phyloP scores from a whole-genome alignment of 768 basidiomycete genomes.

The Suillus americanus region DNA sequence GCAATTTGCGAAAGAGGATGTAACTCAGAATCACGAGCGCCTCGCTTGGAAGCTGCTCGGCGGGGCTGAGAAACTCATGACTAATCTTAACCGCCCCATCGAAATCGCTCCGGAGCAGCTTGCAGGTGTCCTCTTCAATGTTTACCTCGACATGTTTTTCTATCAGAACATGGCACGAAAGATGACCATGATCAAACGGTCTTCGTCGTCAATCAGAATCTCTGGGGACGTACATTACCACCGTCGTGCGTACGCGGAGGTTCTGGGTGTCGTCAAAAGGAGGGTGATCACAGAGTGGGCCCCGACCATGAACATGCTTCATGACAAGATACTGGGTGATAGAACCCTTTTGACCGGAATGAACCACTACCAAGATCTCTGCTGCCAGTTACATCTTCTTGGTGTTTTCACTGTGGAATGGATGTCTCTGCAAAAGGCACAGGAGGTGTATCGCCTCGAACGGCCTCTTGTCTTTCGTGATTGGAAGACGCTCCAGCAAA shows the following conservation, averaged over 20 bases:
- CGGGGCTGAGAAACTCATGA: not conserved
- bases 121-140: not conserved
- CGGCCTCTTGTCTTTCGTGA: slow-evolving; percentile 26
- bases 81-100: not conserved
- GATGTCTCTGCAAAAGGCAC: slow-evolving; percentile 17
- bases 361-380: slow-evolving; percentile 48
- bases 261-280: not conserved
- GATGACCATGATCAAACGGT: not conserved
- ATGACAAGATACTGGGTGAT: slow-evolving; percentile 15
- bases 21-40: not conserved
- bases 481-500: slow-evolving; percentile 29
- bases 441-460: slow-evolving; percentile 7
- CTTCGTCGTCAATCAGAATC: not conserved
- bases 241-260: not conserved
- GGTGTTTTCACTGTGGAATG: slow-evolving; percentile 34
- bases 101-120: not conserved
- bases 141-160: not conserved
- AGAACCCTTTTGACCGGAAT: slow-evolving; percentile 22
- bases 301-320: slow-evolving; percentile 36
- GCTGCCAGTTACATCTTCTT: slow-evolving; percentile 40
- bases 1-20: not conserved
- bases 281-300: slow-evolving; percentile 18
- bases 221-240: not conserved
- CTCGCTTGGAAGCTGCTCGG: not conserved
- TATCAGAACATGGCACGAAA: not conserved